Evolutionary conservation across 495 filamentous ascomycete species (phyloP).

Genomic region (Penicillium herquei): DNA sequence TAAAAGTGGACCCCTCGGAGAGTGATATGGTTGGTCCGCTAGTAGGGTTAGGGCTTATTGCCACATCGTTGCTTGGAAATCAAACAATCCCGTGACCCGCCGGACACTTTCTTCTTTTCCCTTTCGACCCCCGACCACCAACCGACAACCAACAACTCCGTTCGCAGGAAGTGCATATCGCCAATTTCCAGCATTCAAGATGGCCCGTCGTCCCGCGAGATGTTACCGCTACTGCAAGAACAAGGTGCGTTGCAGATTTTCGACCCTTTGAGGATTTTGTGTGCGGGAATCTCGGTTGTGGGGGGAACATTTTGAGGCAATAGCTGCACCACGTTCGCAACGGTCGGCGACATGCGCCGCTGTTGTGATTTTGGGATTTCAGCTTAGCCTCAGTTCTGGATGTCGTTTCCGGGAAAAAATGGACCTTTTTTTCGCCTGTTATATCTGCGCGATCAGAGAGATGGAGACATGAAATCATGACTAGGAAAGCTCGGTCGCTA

Average conservation of each 20-base stretch:
- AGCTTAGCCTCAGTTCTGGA: no score
- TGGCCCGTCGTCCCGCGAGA: constrained; percentile 97
- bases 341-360: neutral
- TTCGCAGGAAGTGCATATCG: constrained; percentile 56
- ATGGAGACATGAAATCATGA: constrained; percentile 1
- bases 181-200: constrained; percentile 69
- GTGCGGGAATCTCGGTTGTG: constrained; percentile 36
- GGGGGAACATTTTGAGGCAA: constrained; percentile 13
- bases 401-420: neutral
- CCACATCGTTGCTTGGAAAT: constrained; percentile 53
- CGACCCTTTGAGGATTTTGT: constrained; percentile 29
- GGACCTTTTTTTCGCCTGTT: neutral
- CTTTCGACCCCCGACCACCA: constrained; percentile 39
- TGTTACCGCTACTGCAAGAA: constrained; percentile 99
- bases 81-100: constrained; percentile 41
- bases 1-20: constrained; percentile 18
- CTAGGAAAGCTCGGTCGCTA: constrained; percentile 22
- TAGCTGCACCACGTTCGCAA: constrained; percentile 10
- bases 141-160: constrained; percentile 38
- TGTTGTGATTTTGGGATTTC: neutral
- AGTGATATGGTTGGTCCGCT: constrained; percentile 30
- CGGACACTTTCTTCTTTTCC: constrained; percentile 35
- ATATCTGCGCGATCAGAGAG: neutral
- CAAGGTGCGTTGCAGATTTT: constrained; percentile 70
- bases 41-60: constrained; percentile 49